phyloP scores from a whole-genome alignment of 495 filamentous ascomycete species.

The Glonium stellatum region DNA sequence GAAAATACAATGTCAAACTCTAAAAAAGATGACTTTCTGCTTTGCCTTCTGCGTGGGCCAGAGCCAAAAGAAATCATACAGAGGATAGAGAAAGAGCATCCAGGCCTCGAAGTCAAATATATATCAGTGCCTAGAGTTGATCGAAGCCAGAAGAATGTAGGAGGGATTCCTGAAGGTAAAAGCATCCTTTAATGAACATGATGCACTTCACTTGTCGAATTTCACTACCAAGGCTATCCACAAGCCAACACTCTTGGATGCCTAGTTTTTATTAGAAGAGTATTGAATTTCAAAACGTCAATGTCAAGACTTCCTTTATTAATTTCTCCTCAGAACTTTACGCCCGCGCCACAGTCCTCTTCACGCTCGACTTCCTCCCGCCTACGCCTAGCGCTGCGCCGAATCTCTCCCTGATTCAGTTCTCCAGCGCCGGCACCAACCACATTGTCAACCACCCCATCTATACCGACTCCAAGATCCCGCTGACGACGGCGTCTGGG shows the following conservation, averaged over 20 bases:
- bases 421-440: conserved; percentile 69
- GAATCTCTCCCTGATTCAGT: conserved; percentile 65
- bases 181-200: too few species aligned
- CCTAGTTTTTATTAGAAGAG: too few species aligned
- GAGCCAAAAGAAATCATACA: conserved; percentile 7
- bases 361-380: conserved; percentile 53
- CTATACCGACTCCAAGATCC: conserved; percentile 55
- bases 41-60: conserved; percentile 19
- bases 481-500: conserved; percentile 65
- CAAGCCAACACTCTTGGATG: too few species aligned
- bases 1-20: conserved; percentile 9
- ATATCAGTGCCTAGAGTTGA: conserved; percentile 3
- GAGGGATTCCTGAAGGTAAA: conserved; percentile 22
- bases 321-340: conserved; percentile 40
- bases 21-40: conserved; percentile 10
- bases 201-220: too few species aligned
- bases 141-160: conserved; percentile 2
- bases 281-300: too few species aligned
- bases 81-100: conserved; percentile 16
- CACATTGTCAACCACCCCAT: conserved; percentile 56
- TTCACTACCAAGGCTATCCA: too few species aligned
- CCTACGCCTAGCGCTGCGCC: conserved; percentile 41
- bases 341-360: conserved; percentile 56
- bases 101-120: conserved; percentile 21
- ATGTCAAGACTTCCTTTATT: not conserved